Evolutionary conservation across 2,329 filamentous ascomycete species (phyloP).

Genomic region (Aspergillus piperis): DNA sequence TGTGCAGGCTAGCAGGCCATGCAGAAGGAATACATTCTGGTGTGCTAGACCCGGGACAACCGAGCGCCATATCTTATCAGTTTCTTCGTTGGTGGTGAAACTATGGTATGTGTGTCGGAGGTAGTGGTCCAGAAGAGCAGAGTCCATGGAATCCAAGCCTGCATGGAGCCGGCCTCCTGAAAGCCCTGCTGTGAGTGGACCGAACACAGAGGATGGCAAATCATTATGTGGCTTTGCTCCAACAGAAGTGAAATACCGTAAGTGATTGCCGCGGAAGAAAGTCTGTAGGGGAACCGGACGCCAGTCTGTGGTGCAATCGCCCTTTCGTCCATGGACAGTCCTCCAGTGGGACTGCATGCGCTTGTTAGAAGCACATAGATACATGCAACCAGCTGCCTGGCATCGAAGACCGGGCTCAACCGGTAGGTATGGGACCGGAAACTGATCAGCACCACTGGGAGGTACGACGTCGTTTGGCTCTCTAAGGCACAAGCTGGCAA

Average conservation of each 20-base stretch:
- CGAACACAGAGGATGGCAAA: neutral
- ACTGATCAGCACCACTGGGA: constrained; percentile 18
- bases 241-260: constrained; percentile 26
- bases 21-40: neutral
- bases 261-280: constrained; percentile 30
- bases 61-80: neutral
- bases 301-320: constrained; percentile 3
- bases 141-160: neutral
- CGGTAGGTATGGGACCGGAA: constrained; percentile 29
- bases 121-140: constrained; percentile 2
- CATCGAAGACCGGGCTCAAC: constrained; percentile 26
- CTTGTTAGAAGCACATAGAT: constrained; percentile 33
- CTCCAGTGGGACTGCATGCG: constrained; percentile 36
- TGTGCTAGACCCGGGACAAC: neutral
- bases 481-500: constrained; percentile 16
- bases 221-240: no score
- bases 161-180: neutral
- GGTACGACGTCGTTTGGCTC: constrained; percentile 23
- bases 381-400: constrained; percentile 17
- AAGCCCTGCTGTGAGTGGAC: neutral
- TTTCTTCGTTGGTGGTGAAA: neutral
- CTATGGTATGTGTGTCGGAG: neutral
- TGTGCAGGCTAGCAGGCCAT: constrained; percentile 10
- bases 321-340: constrained; percentile 15
- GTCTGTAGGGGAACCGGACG: constrained; percentile 26